A percentile compares a stretch with the other conserved stretches of the same genome.
These are phyloP conservation scores for Brassica cretica DNA, from an alignment of 345 rosid species.

Conservation along the genomic window DNA sequence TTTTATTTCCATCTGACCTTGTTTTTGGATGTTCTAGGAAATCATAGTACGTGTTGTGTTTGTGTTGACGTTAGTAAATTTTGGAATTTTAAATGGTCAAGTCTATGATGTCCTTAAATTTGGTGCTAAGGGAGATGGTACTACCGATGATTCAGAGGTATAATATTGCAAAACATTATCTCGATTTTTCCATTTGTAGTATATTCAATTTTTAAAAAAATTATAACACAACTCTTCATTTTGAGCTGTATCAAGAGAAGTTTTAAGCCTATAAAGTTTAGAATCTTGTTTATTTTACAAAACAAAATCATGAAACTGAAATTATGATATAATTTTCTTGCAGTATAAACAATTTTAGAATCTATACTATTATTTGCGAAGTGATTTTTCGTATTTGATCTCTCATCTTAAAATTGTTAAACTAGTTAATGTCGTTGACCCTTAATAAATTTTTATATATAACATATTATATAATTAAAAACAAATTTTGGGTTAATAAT, in stretches of 20 bases:
- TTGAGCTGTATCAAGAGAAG: neutral
- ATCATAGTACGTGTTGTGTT: neutral
- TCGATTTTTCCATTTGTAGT: neutral
- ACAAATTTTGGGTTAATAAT: no score
- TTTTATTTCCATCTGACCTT: neutral
- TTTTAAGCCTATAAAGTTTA: neutral
- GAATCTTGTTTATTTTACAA: neutral
- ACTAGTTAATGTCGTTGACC: no score
- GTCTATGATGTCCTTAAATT: constrained; percentile 21
- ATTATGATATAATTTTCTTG: neutral
- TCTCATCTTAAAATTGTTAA: no score
- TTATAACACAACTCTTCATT: neutral
- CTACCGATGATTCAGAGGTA: constrained; percentile 30
- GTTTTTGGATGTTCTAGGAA: constrained; percentile 22
- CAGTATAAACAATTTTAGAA: neutral
- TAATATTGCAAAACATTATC: neutral
- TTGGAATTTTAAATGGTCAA: constrained; percentile 17
- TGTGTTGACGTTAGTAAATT: neutral
- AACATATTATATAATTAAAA: no score
- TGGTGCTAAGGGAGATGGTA: constrained; percentile 39
- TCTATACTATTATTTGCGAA: no score
- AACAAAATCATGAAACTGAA: neutral
- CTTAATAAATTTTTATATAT: no score
- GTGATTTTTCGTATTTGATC: no score
- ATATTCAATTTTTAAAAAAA: neutral